These are phyloP conservation scores for Rhodosporidiobolus sp. DNA, from an alignment of 768 basidiomycete species.

Conservation along the genomic window DNA sequence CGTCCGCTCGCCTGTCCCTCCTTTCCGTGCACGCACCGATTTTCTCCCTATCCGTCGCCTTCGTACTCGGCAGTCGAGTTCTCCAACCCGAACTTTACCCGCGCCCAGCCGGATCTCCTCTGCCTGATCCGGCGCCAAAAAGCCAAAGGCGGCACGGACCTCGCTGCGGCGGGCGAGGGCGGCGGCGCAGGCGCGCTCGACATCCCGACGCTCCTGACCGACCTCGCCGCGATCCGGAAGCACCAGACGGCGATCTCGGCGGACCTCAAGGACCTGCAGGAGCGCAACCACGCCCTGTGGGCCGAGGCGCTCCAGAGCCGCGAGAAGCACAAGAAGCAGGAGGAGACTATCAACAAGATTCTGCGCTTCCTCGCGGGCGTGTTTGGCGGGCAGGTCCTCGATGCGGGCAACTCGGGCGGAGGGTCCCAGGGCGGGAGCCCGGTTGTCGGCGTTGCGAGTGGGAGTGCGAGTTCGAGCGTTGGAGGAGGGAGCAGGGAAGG, in stretches of 20 bases:
- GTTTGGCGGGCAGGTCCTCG: conserved; percentile 56
- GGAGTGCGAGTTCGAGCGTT: neutral
- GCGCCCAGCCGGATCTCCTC: conserved; percentile 73
- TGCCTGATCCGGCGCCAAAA: conserved; percentile 86
- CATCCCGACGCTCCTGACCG: conserved; percentile 71
- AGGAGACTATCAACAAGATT: conserved; percentile 93
- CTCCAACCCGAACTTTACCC: conserved; percentile 72
- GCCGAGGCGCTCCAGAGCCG: conserved; percentile 77
- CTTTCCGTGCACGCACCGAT: too few species aligned
- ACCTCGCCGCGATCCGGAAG: conserved; percentile 79
- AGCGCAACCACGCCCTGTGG: conserved; percentile 86
- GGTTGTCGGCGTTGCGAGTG: neutral
- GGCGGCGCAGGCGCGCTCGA: conserved; percentile 46
- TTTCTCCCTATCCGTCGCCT: too few species aligned
- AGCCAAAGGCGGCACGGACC: conserved; percentile 43
- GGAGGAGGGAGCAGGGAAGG: neutral
- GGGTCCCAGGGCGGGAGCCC: neutral
- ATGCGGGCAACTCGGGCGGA: neutral
- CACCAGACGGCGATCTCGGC: conserved; percentile 88
- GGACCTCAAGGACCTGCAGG: conserved; percentile 82
- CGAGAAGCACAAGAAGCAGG: conserved; percentile 80
- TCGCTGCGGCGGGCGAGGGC: conserved; percentile 5
- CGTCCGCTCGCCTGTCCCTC: conserved; percentile 23
- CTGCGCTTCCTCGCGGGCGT: conserved; percentile 91
- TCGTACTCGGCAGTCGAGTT: conserved; percentile 78